Evolutionary conservation across 192 early-diverging fungal species (phyloP), one percentile per base, ranked within the genome.

Genomic region (Coemansia furcata): DNA sequence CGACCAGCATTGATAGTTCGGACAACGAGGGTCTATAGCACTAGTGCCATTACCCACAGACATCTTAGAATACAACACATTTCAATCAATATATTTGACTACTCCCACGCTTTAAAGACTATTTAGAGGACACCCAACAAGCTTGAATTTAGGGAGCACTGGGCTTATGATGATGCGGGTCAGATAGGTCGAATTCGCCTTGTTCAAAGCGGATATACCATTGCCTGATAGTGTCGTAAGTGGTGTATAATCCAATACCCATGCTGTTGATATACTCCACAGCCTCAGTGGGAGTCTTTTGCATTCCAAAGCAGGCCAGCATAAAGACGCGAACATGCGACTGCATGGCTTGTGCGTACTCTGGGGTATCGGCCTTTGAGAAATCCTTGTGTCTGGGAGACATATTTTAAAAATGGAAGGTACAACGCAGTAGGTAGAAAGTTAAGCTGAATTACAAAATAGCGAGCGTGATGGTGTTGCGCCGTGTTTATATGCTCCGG

Each of bases 11-110:
- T 50, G 58, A 63, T 30, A 62, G 66, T 10, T 36, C 66, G 6
- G 39, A 47, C 11, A 75, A 83, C 36, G 67, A 83, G 40, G 60
- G 30, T 19, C 52, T 83, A 2, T 83, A 75, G 80, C 33, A 65
- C 69, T 75, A 74, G 64, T 77, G 69, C 63, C 69, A 67, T 36
- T 83, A 63, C 33, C 43, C 43, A 44, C 3, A 5, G 14, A 17
- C 43, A 44, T n/a, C n/a, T n/a, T n/a, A n/a, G 17, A 44, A 17
- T 17, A 4, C 6, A 17, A 44, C 14, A 44, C n/a, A 17, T n/a
- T 9, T 38, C 6, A 38, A 38, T 38, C 6, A 0, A 38, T 38
- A 38, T 38, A 37, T 37, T 37, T 37, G 39, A 40, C 39, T 40
- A 40, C 14, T 40, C 14, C 39, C 0, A 40, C 36, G 9, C 9